Base-by-base conservation (phyloP, 1,284 basidiomycete genomes). In the Filobasidium uniguttulatum region DNA sequence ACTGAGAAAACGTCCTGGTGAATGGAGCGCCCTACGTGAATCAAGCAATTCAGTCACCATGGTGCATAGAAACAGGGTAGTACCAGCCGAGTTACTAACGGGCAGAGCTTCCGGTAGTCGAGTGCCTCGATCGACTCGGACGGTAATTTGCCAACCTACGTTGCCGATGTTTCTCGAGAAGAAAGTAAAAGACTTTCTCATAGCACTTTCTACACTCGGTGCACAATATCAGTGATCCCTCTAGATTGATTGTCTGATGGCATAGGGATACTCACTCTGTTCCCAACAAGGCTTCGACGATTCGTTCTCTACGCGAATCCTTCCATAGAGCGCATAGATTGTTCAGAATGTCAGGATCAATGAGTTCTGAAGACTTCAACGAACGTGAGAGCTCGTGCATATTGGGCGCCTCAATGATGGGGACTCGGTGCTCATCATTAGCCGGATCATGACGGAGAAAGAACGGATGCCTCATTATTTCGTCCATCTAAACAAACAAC, bases 161-260 rank as follows among this genome's bases (percentile, higher is more conserved):
- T 47, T 73, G 73, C 34, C 87, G 78, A 68, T 91, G 93, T 57
- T 80, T 80, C 51, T 81, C 72, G 10, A 96, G 73, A 10, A 93
- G 72, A 62, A 85, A 82, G 68, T 94, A 96, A 46, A 93, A 83
- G 0, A 84, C 84, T 68, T 94, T 94, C 66, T 93, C 86, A 85
- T 86, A 89, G 20, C 83, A 89, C 53, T 80, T 78, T 52, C 80
- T 77, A 41, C 70, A 17, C 78, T 76, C n/a, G 15, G 46, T 31
- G 12, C 29, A 5, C 7, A 7, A 6, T 17, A 15, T 15, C 19
- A 29, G 9, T 4, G 15, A 72, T 19, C 73, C 72, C 23, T 75
- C 69, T 2, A 10, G 15, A 14, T n/a, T n/a, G n/a, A n/a, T n/a
- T n/a, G n/a, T n/a, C n/a, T n/a, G n/a, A n/a, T n/a, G n/a, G n/a